phyloP scores from a whole-genome alignment of 2,329 filamentous ascomycete species.

The Trichoderma sp. region DNA sequence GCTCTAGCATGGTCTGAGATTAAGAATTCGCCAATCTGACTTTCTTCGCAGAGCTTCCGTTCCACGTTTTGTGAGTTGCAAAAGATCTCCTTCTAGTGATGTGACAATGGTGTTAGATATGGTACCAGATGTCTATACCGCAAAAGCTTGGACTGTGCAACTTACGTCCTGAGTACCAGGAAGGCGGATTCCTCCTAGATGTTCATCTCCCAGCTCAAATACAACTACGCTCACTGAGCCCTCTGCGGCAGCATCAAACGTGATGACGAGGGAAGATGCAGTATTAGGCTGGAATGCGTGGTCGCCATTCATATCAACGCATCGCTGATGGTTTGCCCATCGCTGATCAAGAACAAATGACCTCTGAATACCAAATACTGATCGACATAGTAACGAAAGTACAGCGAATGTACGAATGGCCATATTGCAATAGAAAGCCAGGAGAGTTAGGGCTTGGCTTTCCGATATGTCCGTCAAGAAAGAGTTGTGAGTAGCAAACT shows the following conservation, averaged over 20 bases:
- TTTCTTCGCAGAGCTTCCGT: neutral
- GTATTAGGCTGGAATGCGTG: neutral
- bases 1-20: neutral
- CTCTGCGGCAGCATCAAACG: neutral
- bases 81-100: neutral
- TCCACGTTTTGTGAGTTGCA: neutral
- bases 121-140: neutral
- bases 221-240: neutral
- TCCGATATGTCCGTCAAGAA: neutral
- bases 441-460: neutral
- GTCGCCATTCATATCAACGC: neutral
- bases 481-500: neutral
- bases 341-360: neutral
- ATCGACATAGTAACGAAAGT: neutral
- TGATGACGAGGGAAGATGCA: neutral
- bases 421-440: neutral
- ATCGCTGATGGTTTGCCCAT: neutral
- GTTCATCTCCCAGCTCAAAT: neutral
- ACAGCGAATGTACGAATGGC: neutral
- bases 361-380: neutral
- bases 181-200: neutral
- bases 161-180: neutral
- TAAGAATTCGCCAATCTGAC: neutral
- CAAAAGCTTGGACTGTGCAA: neutral
- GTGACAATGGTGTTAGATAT: neutral